These are phyloP conservation scores for Leccinum subgranulosum DNA, from an alignment of 768 basidiomycete genomes.

Conservation along the genomic window DNA sequence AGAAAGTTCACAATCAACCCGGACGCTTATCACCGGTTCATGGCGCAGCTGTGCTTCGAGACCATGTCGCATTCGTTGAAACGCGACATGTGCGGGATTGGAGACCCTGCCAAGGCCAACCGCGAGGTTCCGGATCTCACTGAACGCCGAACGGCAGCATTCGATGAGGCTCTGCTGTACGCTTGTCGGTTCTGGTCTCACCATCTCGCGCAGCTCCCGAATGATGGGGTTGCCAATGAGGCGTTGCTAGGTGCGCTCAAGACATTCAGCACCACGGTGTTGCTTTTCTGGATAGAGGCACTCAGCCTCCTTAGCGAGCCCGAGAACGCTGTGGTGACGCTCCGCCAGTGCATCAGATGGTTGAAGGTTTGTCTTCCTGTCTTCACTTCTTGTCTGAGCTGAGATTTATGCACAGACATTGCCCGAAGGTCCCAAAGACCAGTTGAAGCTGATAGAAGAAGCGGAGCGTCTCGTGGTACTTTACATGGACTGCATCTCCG, in stretches of 20 bases:
- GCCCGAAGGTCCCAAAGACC: conserved; percentile 3
- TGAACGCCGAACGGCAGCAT: conserved; percentile 2
- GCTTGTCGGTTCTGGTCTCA: conserved; percentile 20
- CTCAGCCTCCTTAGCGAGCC: conserved; percentile 12
- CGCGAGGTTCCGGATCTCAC: too few species aligned
- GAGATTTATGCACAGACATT: conserved; percentile 4
- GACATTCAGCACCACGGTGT: conserved; percentile 8
- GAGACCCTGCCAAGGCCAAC: conserved; percentile 14
- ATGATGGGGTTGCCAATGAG: conserved; percentile 3
- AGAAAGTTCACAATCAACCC: conserved; percentile 8
- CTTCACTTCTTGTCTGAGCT: not conserved
- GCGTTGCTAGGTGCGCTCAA: conserved; percentile 1
- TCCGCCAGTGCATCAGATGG: conserved; percentile 12
- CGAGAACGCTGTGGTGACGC: conserved; percentile 14
- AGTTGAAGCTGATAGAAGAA: conserved; percentile 11
- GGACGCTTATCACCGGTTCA: conserved; percentile 12
- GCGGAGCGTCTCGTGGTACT: conserved; percentile 19
- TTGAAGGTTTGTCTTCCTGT: conserved; percentile 5
- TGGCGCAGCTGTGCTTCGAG: conserved; percentile 16
- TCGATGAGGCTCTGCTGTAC: conserved; percentile 13
- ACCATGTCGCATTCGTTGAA: conserved; percentile 12
- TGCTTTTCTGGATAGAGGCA: conserved; percentile 16
- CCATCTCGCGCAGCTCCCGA: conserved; percentile 16
- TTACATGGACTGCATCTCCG: conserved; percentile 17
- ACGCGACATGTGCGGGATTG: conserved; percentile 15